Conservation (phyloP, 116 monocot genomes). For the Trichopus zeylanicus region DNA sequence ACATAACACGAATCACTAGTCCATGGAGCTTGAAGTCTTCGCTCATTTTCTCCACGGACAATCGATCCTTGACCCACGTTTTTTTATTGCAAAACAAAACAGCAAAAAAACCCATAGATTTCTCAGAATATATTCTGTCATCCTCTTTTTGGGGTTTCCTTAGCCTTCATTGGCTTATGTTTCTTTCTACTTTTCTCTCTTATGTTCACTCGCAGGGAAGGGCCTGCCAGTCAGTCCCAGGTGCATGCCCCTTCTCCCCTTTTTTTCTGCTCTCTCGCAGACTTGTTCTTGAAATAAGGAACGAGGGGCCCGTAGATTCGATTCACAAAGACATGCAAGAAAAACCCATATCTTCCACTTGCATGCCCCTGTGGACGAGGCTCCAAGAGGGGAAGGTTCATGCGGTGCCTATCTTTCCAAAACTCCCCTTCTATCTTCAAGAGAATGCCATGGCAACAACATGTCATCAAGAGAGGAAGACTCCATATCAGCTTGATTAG, state of each 20-base stretch:
- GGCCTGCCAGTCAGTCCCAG: background rate
- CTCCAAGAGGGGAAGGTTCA: too few species aligned
- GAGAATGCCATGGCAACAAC: background rate
- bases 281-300: background rate
- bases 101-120: background rate
- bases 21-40: too few species aligned
- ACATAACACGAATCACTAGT: background rate
- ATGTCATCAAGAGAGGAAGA: conserved; percentile 3
- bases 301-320: background rate
- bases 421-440: background rate
- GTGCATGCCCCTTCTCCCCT: background rate
- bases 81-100: too few species aligned
- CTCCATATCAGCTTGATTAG: background rate
- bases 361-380: too few species aligned
- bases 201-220: too few species aligned
- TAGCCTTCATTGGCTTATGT: background rate
- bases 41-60: background rate
- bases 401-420: background rate
- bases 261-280: background rate
- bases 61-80: background rate
- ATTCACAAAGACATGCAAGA: background rate
- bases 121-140: background rate
- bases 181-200: background rate
- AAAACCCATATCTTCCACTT: too few species aligned
- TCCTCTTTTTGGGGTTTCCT: background rate